Evolutionary conservation across 371 early-diverging fungal genomes (phyloP), one percentile per base, ranked within the genome.

Genomic region (Mucor plumbeus): DNA sequence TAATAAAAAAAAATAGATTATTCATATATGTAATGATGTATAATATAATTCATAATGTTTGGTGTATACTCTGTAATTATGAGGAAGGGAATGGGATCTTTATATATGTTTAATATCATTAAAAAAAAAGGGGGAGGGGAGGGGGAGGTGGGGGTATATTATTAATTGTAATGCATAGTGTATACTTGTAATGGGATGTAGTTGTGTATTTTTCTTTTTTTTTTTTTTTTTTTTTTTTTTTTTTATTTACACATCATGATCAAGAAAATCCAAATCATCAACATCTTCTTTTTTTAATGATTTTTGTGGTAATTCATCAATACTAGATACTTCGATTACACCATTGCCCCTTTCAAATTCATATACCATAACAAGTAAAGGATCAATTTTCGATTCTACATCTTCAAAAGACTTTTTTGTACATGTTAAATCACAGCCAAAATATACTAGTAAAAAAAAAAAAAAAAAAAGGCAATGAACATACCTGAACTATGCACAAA

Each of bases 401-500:
- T 81, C 79, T 59, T 81, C 76, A 70, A 79, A 79, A 13, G 78
- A 62, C 72, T 75, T 62, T 26, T 39, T 0, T 59, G 36, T 40
- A 31, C 3, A 10, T 43, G 48, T 48, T n/a, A 48, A 8, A 9
- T 40, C 6, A 9, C 40, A 34, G 17, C 35, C 35, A 8, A 31
- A 19, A 40, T 15, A 43, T 13, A 56, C 55, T 55, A 31, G 14
- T 1, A 26, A 56, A 44, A 40, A n/a, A n/a, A n/a, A n/a, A n/a
- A n/a, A n/a, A n/a, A n/a, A n/a, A n/a, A n/a, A n/a, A n/a, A n/a
- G n/a, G 66, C 73, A 40, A 76, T 75, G 3, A 26, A 54, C 65
- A 54, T 76, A 78, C 83, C 71, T 87, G 88, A 21, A 86, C 77
- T 55, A 87, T 68, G 41, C 85, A 85, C 34, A 87, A 65, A 38